Conservation (phyloP, 495 filamentous ascomycete genomes). For the Tuber microsphaerosporum region DNA sequence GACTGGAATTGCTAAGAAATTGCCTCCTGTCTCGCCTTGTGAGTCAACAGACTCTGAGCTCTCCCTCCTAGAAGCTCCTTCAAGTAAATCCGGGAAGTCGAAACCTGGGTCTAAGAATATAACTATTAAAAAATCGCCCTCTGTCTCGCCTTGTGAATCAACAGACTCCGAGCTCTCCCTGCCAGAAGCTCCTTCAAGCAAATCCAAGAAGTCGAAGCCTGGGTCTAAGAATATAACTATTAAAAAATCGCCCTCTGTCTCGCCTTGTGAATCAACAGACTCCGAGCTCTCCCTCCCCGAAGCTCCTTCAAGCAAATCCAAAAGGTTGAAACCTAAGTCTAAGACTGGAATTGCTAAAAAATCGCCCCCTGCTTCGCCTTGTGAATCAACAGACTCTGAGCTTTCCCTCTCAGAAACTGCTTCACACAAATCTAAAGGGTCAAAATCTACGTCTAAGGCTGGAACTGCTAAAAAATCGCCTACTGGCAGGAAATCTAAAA, state of each 20-base stretch:
- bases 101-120: too few relatives aligned
- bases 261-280: background rate
- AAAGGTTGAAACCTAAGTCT: too few relatives aligned
- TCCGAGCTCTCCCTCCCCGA: background rate
- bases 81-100: background rate
- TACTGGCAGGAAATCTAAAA: background rate
- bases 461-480: background rate
- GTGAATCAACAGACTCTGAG: background rate
- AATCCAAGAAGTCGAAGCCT: background rate
- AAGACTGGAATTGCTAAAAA: too few relatives aligned
- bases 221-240: too few relatives aligned
- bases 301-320: background rate
- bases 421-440: too few relatives aligned
- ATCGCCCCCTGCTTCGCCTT: background rate
- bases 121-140: too few relatives aligned
- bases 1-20: too few relatives aligned
- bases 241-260: too few relatives aligned
- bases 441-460: background rate
- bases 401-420: too few relatives aligned
- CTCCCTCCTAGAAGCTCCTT: background rate
- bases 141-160: background rate
- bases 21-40: background rate
- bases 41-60: background rate
- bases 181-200: background rate
- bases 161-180: background rate